Base-by-base conservation (phyloP, 176 grass and related monocot genomes). In the Juncus effusus region DNA sequence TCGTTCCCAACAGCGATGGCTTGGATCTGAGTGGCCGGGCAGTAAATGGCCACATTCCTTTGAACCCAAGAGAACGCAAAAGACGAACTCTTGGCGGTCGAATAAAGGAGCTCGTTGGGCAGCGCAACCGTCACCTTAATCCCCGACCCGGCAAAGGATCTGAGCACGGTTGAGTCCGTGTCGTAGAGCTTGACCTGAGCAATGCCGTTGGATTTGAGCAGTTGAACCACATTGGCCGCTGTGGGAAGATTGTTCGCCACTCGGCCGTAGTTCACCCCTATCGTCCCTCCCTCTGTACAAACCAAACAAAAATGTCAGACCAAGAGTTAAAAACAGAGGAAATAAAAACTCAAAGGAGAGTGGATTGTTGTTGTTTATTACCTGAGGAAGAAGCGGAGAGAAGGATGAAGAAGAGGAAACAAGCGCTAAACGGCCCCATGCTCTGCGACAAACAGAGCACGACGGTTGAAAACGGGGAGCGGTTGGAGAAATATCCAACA, bases 191-290 rank as follows among this genome's bases (percentile, higher is more conserved):
- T 99, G 3, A 99, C 83, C 78, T 90, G 80, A 10, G 63, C 45
- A 19, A 99, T 69, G 61, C 83, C 94, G 51, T 80, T 81, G 51
- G 77, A 62, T 77, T 99, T 93, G 0, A 99, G 78, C 13, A 99
- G 94, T 80, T 99, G 73, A 38, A 85, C 88, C 7, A 99, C 94
- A 7, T 66, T 61, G 2, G 80, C 2, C 9, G 89, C 75, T 3
- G 40, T 52, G 0, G 94, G 94, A 3, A 99, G 82, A 80, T 99
- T 63, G 69, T 87, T 99, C 4, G 94, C 94, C 37, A 99, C 89
- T 5, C 94, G 56, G 6, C 94, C 94, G 42, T 84, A 99, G 89
- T 99, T 99, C 35, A 99, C 78, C 11, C 94, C 94, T 73, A 99
- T 79, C 1, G 61, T 54, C 0, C 94, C 89, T 3, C 75, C 94